A percentile compares a stretch with the other conserved stretches of the same genome.
Evolutionary conservation across 2,329 filamentous ascomycete genomes (phyloP).

Genomic region (Pestalotiopsis sp.): DNA sequence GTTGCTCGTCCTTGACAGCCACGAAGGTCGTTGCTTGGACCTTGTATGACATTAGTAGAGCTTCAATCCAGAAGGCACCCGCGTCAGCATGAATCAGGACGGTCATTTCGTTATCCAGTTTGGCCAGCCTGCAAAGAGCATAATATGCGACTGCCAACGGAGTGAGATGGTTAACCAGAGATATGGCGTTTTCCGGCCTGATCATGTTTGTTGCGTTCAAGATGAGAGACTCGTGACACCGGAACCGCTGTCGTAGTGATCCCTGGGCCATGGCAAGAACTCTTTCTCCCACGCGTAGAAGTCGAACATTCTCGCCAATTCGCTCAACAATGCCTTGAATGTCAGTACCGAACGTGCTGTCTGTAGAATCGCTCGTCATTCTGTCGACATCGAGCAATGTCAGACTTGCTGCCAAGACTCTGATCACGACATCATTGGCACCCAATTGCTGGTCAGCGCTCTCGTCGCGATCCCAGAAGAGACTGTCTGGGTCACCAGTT

Average conservation of each 20-base stretch:
- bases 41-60: slow-evolving; percentile 41
- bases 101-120: slow-evolving; percentile 28
- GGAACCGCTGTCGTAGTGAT: slow-evolving; percentile 36
- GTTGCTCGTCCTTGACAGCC: slow-evolving; percentile 37
- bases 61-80: slow-evolving; percentile 45
- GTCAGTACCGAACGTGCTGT: slow-evolving; percentile 42
- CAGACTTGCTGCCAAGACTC: slow-evolving; percentile 38
- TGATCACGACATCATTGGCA: slow-evolving; percentile 41
- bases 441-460: slow-evolving; percentile 21
- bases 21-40: slow-evolving; percentile 43
- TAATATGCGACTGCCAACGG: slow-evolving; percentile 45
- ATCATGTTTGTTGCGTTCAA: slow-evolving; percentile 20
- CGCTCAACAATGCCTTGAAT: slow-evolving; percentile 39
- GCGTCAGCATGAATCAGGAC: slow-evolving; percentile 48
- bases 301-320: slow-evolving; percentile 33
- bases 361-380: slow-evolving; percentile 32
- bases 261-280: slow-evolving; percentile 44
- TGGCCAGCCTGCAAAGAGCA: slow-evolving; percentile 35
- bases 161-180: slow-evolving; percentile 35
- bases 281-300: slow-evolving; percentile 38
- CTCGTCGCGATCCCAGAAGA: slow-evolving; percentile 22
- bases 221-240: slow-evolving; percentile 39
- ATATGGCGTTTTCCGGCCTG: slow-evolving; percentile 14
- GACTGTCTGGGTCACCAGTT: slow-evolving; percentile 14
- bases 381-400: slow-evolving; percentile 39